Evolutionary conservation across 2,329 filamentous ascomycete genomes (phyloP).

Genomic region (Neofusicoccum parvum): DNA sequence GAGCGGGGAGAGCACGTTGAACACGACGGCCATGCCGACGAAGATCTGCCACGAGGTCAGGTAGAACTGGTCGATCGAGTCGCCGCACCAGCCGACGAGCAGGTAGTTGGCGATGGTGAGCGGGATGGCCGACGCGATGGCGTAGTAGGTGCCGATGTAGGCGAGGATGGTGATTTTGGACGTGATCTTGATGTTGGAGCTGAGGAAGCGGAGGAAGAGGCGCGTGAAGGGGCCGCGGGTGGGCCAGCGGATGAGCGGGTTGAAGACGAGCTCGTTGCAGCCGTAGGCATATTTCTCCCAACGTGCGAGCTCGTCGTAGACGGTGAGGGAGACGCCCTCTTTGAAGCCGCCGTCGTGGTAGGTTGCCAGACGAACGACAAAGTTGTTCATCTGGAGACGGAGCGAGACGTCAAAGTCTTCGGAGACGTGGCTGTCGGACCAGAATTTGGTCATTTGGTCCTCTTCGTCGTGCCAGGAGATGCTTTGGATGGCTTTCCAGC

Average conservation of each 20-base stretch:
- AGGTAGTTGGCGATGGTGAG: conserved; percentile 24
- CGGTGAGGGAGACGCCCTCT: conserved; percentile 25
- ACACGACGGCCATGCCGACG: conserved; percentile 23
- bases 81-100: conserved; percentile 23
- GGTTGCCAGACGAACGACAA: conserved; percentile 22
- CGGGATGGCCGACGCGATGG: conserved; percentile 21
- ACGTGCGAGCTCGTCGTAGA: conserved; percentile 24
- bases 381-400: conserved; percentile 23
- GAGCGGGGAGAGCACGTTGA: conserved; percentile 21
- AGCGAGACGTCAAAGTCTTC: conserved; percentile 26
- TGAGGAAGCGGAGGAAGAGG: conserved; percentile 23
- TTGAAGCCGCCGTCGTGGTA: conserved; percentile 24
- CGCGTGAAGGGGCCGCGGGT: conserved; percentile 21
- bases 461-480: conserved; percentile 20
- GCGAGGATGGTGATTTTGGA: conserved; percentile 25
- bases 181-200: conserved; percentile 22
- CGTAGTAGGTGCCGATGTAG: conserved; percentile 25
- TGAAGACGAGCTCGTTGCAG: conserved; percentile 25
- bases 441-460: conserved; percentile 18
- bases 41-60: conserved; percentile 23
- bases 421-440: conserved; percentile 25
- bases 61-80: conserved; percentile 24
- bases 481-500: conserved; percentile 24
- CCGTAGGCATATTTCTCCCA: conserved; percentile 26
- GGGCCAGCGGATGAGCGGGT: conserved; percentile 22